These are phyloP conservation scores for Neonectria ditissima DNA, from an alignment of 2,329 filamentous ascomycete genomes.

Conservation along the genomic window DNA sequence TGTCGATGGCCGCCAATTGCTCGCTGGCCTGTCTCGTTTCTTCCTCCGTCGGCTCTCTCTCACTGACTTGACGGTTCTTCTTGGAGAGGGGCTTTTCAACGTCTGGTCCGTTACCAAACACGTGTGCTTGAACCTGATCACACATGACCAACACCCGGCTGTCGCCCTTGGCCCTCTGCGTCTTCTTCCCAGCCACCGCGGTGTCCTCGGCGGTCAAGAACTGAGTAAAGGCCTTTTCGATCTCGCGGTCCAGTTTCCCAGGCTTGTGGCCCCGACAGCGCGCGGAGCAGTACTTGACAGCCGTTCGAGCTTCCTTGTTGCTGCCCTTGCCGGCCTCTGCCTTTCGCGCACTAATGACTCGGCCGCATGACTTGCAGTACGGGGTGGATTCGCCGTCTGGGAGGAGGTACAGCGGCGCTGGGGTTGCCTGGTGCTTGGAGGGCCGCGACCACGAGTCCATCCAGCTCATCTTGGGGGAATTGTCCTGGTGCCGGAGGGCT, in stretches of 20 bases:
- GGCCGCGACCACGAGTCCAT: constrained; percentile 58
- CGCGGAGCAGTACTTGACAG: constrained; percentile 67
- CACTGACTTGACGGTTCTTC: not conserved
- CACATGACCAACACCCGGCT: constrained; percentile 61
- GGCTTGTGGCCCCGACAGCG: constrained; percentile 65
- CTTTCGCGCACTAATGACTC: constrained; percentile 60
- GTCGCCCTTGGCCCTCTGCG: constrained; percentile 53
- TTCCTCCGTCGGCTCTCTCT: not conserved
- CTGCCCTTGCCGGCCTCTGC: constrained; percentile 44
- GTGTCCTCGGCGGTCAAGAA: constrained; percentile 41
- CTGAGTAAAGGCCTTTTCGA: constrained; percentile 62
- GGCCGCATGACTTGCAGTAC: constrained; percentile 69
- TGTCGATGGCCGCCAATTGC: not conserved
- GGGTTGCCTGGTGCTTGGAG: constrained; percentile 55
- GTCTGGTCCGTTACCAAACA: constrained; percentile 57
- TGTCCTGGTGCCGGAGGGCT: not conserved
- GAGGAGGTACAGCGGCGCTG: constrained; percentile 66
- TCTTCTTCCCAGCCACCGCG: not conserved
- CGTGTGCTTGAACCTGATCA: constrained; percentile 59
- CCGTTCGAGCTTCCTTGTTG: constrained; percentile 11
- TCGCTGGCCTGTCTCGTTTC: not conserved
- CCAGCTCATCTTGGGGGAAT: constrained; percentile 51
- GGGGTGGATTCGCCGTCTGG: constrained; percentile 59
- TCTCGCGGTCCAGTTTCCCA: constrained; percentile 60
- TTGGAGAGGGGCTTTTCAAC: not conserved